Conservation (phyloP, 1,139 yeast species). For the Yamadazyma dendronema region DNA sequence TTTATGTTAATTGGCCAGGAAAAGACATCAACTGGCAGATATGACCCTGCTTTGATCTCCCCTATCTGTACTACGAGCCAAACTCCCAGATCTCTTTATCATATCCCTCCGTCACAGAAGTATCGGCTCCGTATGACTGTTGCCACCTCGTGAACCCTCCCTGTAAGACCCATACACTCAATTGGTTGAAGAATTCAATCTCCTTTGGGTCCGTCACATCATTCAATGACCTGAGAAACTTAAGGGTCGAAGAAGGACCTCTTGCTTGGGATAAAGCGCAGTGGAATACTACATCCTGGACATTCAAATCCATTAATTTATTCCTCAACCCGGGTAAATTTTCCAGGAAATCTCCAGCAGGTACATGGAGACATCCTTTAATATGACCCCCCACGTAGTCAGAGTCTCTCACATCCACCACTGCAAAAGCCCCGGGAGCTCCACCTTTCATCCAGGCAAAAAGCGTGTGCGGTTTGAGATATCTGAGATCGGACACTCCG, state of each 20-base stretch:
- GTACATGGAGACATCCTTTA: constrained; percentile 56
- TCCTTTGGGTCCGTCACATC: constrained; percentile 30
- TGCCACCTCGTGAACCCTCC: constrained; percentile 94
- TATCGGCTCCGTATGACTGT: constrained; percentile 64
- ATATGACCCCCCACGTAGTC: constrained; percentile 76
- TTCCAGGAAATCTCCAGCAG: constrained; percentile 50
- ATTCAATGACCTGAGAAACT: constrained; percentile 55
- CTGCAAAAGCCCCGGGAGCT: constrained; percentile 50
- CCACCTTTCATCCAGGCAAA: constrained; percentile 45
- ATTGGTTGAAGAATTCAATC: constrained; percentile 25
- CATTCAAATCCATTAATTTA: constrained; percentile 28
- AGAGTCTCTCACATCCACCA: constrained; percentile 85
- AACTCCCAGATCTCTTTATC: constrained; percentile 53
- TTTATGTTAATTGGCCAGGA: too few relatives aligned
- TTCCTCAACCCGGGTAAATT: constrained; percentile 43
- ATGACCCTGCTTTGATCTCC: too few relatives aligned
- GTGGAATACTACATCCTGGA: constrained; percentile 73
- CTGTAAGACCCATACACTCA: constrained; percentile 65
- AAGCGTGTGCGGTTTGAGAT: constrained; percentile 44
- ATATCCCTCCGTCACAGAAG: constrained; percentile 65
- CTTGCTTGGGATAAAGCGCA: constrained; percentile 88
- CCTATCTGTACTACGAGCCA: neutral
- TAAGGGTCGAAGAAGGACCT: constrained; percentile 82
- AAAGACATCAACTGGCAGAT: too few relatives aligned
- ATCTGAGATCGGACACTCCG: constrained; percentile 33